Conservation (phyloP, 306 rosid genomes). For the Medicago truncatula region DNA sequence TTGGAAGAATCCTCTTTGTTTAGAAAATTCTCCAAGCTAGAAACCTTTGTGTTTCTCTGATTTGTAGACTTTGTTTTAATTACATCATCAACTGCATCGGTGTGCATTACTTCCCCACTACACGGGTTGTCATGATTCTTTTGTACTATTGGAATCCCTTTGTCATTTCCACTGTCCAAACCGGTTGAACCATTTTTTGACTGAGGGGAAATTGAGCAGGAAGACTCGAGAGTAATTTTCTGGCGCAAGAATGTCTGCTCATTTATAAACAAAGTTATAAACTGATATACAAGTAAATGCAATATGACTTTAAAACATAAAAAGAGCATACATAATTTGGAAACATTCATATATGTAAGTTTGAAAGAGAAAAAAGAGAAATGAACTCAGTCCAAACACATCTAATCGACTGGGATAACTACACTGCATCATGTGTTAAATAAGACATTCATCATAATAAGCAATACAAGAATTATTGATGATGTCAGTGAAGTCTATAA, state of each 20-base stretch:
- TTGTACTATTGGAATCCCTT: conserved; percentile 37
- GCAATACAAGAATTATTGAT: no score
- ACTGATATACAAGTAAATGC: conserved; percentile 32
- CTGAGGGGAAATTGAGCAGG: conserved; percentile 50
- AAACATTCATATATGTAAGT: conserved; percentile 24
- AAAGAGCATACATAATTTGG: not conserved
- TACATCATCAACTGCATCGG: conserved; percentile 46
- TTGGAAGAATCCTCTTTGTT: conserved; percentile 51
- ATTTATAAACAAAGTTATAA: conserved; percentile 41
- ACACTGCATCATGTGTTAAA: not conserved
- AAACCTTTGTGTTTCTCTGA: conserved; percentile 48
- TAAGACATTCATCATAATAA: not conserved
- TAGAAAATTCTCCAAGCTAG: conserved; percentile 50
- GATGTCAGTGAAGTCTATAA: not conserved
- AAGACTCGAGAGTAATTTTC: conserved; percentile 74
- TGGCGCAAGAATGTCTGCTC: conserved; percentile 93
- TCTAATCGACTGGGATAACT: not conserved
- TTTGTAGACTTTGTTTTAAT: conserved; percentile 42
- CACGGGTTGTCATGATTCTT: conserved; percentile 33
- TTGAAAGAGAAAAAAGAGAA: not conserved
- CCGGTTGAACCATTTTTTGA: conserved; percentile 53
- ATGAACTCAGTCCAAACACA: not conserved
- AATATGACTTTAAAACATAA: conserved; percentile 22
- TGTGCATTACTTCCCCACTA: conserved; percentile 46
- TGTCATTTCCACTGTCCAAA: conserved; percentile 41